These are phyloP conservation scores for Sanghuangporus baumii DNA, from an alignment of 1,284 basidiomycete species.

Conservation along the genomic window DNA sequence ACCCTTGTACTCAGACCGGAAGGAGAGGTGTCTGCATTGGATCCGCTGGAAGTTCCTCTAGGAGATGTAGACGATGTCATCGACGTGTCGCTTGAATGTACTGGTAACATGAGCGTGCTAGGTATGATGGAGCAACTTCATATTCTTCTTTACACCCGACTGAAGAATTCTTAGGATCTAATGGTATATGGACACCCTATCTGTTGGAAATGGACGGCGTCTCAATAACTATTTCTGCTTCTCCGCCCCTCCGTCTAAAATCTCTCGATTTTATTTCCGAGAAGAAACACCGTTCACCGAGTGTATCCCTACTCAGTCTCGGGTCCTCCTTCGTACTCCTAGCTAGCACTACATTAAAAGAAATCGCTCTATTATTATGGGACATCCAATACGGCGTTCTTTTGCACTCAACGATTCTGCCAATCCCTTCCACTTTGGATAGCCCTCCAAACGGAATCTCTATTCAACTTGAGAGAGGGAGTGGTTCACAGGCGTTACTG, in stretches of 20 bases:
- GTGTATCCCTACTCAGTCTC: conserved; percentile 45
- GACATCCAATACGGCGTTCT: conserved; percentile 67
- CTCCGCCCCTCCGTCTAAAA: conserved; percentile 21
- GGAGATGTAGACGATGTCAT: conserved; percentile 21
- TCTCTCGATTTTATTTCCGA: conserved; percentile 26
- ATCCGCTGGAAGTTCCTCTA: conserved; percentile 19
- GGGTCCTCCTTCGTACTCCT: conserved; percentile 62
- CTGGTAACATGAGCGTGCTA: conserved; percentile 45
- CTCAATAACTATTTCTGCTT: background rate
- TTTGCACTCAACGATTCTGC: conserved; percentile 46
- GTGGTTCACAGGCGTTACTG: conserved; percentile 48
- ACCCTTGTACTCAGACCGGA: conserved; percentile 7
- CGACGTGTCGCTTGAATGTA: conserved; percentile 40
- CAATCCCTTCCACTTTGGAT: conserved; percentile 46
- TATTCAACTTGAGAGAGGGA: conserved; percentile 29
- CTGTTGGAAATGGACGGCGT: background rate
- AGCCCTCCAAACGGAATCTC: conserved; percentile 31
- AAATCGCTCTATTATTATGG: conserved; percentile 60
- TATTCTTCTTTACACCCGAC: background rate
- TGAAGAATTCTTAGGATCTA: conserved; percentile 1
- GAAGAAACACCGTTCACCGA: conserved; percentile 9
- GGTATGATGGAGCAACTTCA: conserved; percentile 30
- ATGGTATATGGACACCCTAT: conserved; percentile 10
- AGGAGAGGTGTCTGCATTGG: conserved; percentile 1
- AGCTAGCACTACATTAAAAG: conserved; percentile 38